Conservation (phyloP, 2,329 filamentous ascomycete genomes). For the Cercospora janseana region DNA sequence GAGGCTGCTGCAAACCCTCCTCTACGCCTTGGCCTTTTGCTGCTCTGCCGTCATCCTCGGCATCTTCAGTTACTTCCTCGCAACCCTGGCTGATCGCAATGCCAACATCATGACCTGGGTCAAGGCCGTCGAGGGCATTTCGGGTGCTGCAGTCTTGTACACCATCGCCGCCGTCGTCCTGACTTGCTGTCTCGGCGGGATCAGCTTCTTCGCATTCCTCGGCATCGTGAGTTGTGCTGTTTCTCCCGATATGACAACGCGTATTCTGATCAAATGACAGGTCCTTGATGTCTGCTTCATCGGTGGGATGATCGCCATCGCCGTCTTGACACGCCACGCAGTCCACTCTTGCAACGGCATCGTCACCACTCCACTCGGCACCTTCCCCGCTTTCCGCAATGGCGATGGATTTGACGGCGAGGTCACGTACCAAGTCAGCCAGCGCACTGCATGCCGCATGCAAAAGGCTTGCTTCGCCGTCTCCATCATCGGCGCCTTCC, state of each 20-base stretch:
- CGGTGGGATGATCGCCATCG: constrained; percentile 77
- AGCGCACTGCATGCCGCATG: constrained; percentile 67
- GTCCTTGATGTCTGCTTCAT: constrained; percentile 74
- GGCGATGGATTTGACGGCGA: constrained; percentile 52
- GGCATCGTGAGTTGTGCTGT: constrained; percentile 58
- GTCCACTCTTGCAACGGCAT: constrained; percentile 62
- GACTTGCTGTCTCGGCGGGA: constrained; percentile 76
- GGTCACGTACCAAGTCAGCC: constrained; percentile 47
- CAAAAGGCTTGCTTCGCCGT: constrained; percentile 76
- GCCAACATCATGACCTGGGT: constrained; percentile 62
- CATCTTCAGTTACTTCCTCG: constrained; percentile 75
- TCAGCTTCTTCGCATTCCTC: constrained; percentile 68
- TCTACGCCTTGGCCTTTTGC: constrained; percentile 72
- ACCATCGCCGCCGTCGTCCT: constrained; percentile 68
- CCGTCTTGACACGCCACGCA: constrained; percentile 69
- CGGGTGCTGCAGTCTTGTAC: constrained; percentile 73
- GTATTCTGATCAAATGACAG: background rate
- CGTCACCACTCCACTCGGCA: constrained; percentile 68
- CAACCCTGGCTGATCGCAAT: constrained; percentile 65
- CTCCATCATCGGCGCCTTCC: constrained; percentile 72
- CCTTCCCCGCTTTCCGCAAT: constrained; percentile 53
- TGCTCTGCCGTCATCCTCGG: constrained; percentile 68
- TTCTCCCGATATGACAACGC: background rate
- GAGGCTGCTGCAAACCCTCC: constrained; percentile 65
- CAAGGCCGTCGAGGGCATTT: constrained; percentile 61